Evolutionary conservation across 169 alveolate species (phyloP).

Genomic region (Toxoplasma gondii): DNA sequence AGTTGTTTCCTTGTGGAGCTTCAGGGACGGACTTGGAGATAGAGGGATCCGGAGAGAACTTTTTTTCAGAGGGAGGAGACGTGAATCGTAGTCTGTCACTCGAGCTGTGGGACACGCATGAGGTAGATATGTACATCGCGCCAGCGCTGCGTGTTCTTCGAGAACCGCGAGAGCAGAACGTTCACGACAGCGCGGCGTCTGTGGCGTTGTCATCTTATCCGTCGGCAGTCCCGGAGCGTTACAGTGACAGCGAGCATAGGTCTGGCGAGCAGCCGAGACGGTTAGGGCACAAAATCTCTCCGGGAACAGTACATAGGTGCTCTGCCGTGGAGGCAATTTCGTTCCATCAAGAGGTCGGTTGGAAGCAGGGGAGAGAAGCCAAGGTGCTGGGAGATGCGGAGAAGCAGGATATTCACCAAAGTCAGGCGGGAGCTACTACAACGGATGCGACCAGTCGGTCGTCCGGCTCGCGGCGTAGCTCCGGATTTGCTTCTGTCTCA

Average conservation of each 20-base stretch:
- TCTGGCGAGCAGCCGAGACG: too few relatives aligned
- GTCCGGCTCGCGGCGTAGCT: too few relatives aligned
- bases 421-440: too few relatives aligned
- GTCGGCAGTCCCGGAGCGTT: not conserved
- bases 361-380: not conserved
- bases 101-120: not conserved
- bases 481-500: too few relatives aligned
- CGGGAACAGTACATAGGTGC: not conserved
- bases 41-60: not conserved
- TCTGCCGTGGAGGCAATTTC: not conserved
- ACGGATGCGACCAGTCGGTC: too few relatives aligned
- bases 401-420: not conserved
- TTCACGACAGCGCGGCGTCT: not conserved
- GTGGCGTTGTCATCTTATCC: not conserved
- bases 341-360: not conserved
- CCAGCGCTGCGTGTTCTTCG: slow-evolving; percentile 23
- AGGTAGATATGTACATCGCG: slow-evolving; percentile 11
- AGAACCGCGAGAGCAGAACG: not conserved
- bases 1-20: not conserved
- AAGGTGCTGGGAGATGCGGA: not conserved
- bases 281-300: not conserved
- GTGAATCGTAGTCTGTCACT: not conserved
- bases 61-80: not conserved
- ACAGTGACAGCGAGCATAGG: not conserved
- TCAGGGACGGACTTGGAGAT: not conserved